Base-by-base conservation (phyloP, 805 yeast genomes). In the Metschnikowia noctiluminum region DNA sequence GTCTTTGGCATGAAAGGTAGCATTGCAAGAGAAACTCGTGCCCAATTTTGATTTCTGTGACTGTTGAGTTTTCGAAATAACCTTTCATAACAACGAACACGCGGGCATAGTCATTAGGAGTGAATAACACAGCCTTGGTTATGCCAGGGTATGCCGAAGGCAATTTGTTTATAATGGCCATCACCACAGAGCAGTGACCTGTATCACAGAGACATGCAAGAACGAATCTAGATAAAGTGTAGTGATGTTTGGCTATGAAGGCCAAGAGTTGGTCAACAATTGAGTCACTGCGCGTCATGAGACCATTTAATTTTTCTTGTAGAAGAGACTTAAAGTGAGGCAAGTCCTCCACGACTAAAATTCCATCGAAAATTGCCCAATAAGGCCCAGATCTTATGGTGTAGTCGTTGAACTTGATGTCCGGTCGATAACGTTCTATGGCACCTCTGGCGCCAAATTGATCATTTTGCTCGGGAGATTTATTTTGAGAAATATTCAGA, bases 321-420 rank as follows among this genome's bases (percentile, higher is more conserved):
- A 71, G 54, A 36, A 69, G 49, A 2, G 28, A 38, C 12, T 53
- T 45, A 51, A 71, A 72, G 7, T 49, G 35, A 0, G 77, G 76
- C 21, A 72, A 54, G 50, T 72, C 77, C 9, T 51, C 55, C 2
- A 59, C 50, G 6, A 46, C 43, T 7, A 72, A 35, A 0, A 53
- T 48, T 1, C 73, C 75, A 28, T 59, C 59, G 9, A 72, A 48
- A 7, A 66, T 48, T 2, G 74, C 69, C 35, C 55, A 52, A 27
- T 55, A 50, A 1, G 49, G 43, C 12, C 43, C 52, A 11, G 56
- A 53, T 2, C 63, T 59, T 1, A 62, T 43, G 2, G 63, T 46
- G 49, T 65, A 66, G 8, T 62, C 58, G 45, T 69, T 69, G 46
- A 63, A 54, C 31, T 60, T 65, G 35, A 58, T 52, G 7, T 54